These are phyloP conservation scores for Penicillium sp. DNA, from an alignment of 2,329 filamentous ascomycete genomes.

Conservation along the genomic window DNA sequence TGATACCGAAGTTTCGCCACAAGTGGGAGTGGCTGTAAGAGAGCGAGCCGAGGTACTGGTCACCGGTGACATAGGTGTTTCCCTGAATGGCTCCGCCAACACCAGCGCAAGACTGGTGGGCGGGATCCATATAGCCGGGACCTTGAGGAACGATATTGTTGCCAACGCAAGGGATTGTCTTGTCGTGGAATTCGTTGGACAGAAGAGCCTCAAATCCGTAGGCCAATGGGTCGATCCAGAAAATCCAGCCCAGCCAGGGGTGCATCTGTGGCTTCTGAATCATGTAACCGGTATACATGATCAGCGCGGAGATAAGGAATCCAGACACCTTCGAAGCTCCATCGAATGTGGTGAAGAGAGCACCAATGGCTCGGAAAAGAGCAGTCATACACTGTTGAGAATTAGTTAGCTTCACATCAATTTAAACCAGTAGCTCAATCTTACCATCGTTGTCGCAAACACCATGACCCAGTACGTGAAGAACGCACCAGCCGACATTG, in stretches of 20 bases:
- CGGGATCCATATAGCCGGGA: conserved; percentile 29
- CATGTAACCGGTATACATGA: conserved; percentile 45
- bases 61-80: conserved; percentile 52
- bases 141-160: conserved; percentile 37
- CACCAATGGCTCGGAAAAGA: conserved; percentile 57
- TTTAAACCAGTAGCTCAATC: conserved; percentile 9
- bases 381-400: conserved; percentile 54
- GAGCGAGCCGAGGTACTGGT: conserved; percentile 57
- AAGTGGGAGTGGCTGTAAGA: conserved; percentile 54
- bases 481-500: conserved; percentile 52
- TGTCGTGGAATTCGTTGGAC: conserved; percentile 38
- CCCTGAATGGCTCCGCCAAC: conserved; percentile 56
- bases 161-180: conserved; percentile 37
- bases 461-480: conserved; percentile 62
- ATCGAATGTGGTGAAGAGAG: conserved; percentile 57
- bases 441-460: conserved; percentile 52
- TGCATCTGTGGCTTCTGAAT: conserved; percentile 51
- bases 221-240: conserved; percentile 41
- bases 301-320: conserved; percentile 35
- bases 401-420: conserved; percentile 9
- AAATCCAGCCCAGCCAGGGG: conserved; percentile 53
- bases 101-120: conserved; percentile 45
- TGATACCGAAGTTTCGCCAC: conserved; percentile 62
- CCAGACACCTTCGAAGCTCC: conserved; percentile 56
- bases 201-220: conserved; percentile 42